These are phyloP conservation scores for Candida railenensis DNA, from an alignment of 805 yeast species.

Conservation along the genomic window DNA sequence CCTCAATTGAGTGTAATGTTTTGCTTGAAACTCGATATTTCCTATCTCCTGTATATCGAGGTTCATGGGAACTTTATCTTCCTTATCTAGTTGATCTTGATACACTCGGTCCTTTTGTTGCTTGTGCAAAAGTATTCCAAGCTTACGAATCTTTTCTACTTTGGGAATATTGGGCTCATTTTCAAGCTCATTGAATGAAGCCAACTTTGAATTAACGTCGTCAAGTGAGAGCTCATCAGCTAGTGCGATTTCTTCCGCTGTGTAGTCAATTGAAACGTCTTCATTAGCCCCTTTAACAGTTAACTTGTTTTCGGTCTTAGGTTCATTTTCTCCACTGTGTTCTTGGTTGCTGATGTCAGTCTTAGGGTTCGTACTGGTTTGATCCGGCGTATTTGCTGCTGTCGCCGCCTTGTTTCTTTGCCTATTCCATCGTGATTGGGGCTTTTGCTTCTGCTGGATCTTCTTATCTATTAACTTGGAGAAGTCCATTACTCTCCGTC, in stretches of 20 bases:
- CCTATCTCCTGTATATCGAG: slow-evolving; percentile 32
- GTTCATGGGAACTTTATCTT: slow-evolving; percentile 13
- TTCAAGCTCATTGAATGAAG: slow-evolving; percentile 15
- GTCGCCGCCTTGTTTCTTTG: background rate
- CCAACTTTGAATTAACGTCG: slow-evolving; percentile 20
- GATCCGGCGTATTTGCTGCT: background rate
- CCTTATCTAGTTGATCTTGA: slow-evolving; percentile 25
- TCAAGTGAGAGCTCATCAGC: slow-evolving; percentile 20
- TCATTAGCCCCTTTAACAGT: background rate
- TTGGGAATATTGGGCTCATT: slow-evolving; percentile 13
- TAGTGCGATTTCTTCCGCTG: slow-evolving; percentile 9
- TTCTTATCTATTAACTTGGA: slow-evolving; percentile 46
- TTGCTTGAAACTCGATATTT: slow-evolving; percentile 13
- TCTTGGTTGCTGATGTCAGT: background rate
- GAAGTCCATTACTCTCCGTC: slow-evolving; percentile 41
- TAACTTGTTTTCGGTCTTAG: too few relatives aligned
- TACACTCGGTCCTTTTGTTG: slow-evolving; percentile 20
- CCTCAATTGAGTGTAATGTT: slow-evolving; percentile 42
- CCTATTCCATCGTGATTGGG: slow-evolving; percentile 7
- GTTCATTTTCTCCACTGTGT: background rate
- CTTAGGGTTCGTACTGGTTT: background rate
- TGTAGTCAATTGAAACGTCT: slow-evolving; percentile 8
- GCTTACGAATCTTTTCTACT: slow-evolving; percentile 16
- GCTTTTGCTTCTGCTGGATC: slow-evolving; percentile 26
- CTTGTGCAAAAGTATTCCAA: slow-evolving; percentile 15